Percentiles rank a stretch among this genome's conserved stretches.
These are phyloP conservation scores for Hirsutella minnesotensis DNA, from an alignment of 2,329 filamentous ascomycete species.

Conservation along the genomic window DNA sequence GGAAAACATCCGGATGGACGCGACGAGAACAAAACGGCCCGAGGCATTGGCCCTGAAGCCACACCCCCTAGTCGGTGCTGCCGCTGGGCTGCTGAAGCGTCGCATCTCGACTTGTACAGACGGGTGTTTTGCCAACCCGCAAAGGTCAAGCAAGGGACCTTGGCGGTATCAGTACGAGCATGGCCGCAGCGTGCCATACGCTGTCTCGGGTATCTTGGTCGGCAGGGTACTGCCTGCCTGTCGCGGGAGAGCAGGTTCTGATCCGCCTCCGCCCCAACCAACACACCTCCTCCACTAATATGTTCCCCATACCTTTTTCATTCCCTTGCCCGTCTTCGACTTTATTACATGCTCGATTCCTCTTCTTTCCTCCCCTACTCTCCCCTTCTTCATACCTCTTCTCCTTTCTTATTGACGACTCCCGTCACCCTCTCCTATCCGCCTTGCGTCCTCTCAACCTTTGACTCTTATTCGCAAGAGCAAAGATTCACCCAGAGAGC, in stretches of 20 bases:
- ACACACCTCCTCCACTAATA: conserved; percentile 3
- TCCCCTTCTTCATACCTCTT: neutral
- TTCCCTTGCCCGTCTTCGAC: neutral
- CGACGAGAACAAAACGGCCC: no score
- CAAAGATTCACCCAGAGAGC: neutral
- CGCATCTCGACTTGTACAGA: neutral
- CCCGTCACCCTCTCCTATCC: neutral
- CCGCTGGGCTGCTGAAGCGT: no score
- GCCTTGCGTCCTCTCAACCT: neutral
- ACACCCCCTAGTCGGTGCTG: no score
- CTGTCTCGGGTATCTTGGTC: no score
- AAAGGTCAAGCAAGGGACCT: no score
- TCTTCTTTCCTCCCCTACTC: neutral
- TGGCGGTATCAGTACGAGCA: no score
- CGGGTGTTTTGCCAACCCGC: neutral
- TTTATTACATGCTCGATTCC: neutral
- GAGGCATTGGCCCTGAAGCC: no score
- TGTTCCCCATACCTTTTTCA: conserved; percentile 3
- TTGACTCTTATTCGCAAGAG: neutral
- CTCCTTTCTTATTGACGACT: neutral
- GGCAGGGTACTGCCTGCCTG: neutral
- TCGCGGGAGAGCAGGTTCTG: conserved; percentile 2
- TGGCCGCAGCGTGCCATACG: no score
- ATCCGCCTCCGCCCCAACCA: conserved; percentile 5
- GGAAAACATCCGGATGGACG: no score